A percentile compares a stretch with the other conserved stretches of the same genome.
phyloP scores from a whole-genome alignment of 2,329 filamentous ascomycete species.

The Aspergillus pseudonomiae region DNA sequence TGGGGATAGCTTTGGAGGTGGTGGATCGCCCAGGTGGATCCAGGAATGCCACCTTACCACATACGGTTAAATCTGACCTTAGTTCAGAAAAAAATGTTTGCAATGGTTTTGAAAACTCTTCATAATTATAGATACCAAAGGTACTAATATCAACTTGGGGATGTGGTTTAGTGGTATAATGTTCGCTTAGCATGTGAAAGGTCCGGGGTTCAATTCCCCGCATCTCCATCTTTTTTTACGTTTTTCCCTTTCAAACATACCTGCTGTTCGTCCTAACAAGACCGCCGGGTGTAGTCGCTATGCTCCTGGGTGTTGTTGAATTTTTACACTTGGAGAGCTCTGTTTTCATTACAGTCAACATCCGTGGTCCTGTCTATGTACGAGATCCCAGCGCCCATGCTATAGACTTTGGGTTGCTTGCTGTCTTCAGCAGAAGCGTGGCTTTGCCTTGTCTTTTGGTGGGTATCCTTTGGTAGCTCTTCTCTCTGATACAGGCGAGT shows the following conservation, averaged over 20 bases:
- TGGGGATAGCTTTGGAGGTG: not conserved
- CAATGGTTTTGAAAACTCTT: no score
- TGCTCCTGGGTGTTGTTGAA: not conserved
- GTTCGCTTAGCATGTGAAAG: slow-evolving; percentile 2
- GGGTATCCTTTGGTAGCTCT: no score
- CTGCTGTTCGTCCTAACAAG: not conserved
- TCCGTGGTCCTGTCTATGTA: not conserved
- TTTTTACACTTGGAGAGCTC: not conserved
- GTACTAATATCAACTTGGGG: not conserved
- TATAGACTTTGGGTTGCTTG: no score
- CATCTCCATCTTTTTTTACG: not conserved
- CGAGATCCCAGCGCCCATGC: no score
- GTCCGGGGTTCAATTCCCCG: slow-evolving; percentile 4
- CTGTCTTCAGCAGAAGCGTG: no score
- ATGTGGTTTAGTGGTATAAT: slow-evolving; percentile 5
- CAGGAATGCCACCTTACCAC: not conserved
- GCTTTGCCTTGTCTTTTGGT: no score
- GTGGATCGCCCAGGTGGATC: not conserved
- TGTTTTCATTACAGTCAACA: not conserved
- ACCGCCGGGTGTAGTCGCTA: not conserved
- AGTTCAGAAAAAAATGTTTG: not conserved
- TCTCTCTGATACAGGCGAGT: no score
- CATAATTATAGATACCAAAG: not conserved
- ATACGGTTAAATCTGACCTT: not conserved
- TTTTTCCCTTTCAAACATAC: not conserved